phyloP scores from a whole-genome alignment of 768 basidiomycete genomes.

The Boletus fagicola region DNA sequence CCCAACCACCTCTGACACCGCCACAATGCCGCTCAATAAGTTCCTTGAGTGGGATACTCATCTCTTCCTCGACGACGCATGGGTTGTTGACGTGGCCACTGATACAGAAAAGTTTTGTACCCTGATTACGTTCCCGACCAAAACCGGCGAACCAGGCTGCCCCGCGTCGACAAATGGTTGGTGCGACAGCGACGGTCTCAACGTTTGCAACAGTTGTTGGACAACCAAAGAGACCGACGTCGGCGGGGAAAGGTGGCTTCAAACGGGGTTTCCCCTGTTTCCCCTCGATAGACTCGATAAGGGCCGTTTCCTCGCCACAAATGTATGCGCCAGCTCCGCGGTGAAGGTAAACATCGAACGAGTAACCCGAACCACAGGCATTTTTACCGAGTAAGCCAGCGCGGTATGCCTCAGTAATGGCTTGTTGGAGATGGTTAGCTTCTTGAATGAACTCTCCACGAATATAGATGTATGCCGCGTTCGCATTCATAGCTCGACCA shows the following conservation, averaged over 20 bases:
- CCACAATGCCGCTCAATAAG: constrained; percentile 97
- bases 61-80: constrained; percentile 97
- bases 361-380: constrained; percentile 88
- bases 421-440: constrained; percentile 90
- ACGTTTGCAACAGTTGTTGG: constrained; percentile 98
- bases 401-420: constrained; percentile 92
- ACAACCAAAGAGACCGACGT: constrained; percentile 96
- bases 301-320: constrained; percentile 96
- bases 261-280: constrained; percentile 98
- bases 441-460: constrained; percentile 98
- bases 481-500: constrained; percentile 96
- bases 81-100: constrained; percentile 98
- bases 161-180: constrained; percentile 92
- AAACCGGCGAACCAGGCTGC: constrained; percentile 89
- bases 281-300: constrained; percentile 96
- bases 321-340: constrained; percentile 98
- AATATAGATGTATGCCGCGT: constrained; percentile 98
- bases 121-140: constrained; percentile 88
- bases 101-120: constrained; percentile 96
- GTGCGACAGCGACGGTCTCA: constrained; percentile 96
- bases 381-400: constrained; percentile 86
- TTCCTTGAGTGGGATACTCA: constrained; percentile 94
- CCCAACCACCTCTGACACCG: constrained; percentile 92
- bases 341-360: constrained; percentile 98
- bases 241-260: constrained; percentile 98